These are phyloP conservation scores for Papiliotrema laurentii DNA, from an alignment of 1,284 basidiomycete genomes.

Conservation along the genomic window DNA sequence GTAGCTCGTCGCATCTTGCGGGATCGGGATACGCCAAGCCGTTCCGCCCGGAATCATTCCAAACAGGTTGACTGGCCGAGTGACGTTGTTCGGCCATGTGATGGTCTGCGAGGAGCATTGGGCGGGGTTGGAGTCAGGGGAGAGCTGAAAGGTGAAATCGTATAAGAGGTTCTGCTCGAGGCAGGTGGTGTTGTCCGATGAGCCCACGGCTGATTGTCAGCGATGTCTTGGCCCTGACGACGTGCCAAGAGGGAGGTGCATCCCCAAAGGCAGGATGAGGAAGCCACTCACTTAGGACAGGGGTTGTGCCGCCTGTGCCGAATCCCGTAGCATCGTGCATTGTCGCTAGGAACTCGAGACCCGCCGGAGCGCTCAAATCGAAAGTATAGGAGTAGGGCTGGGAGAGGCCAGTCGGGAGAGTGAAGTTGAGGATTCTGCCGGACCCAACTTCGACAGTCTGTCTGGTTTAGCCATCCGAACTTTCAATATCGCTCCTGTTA, in stretches of 20 bases:
- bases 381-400: slow-evolving; percentile 25
- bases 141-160: slow-evolving; percentile 36
- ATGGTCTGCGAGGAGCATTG: slow-evolving; percentile 30
- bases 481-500: not conserved
- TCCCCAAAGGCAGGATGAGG: not conserved
- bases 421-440: slow-evolving; percentile 33
- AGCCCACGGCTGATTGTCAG: slow-evolving; percentile 27
- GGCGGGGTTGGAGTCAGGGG: slow-evolving; percentile 22
- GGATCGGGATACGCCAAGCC: slow-evolving; percentile 34
- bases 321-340: slow-evolving; percentile 39
- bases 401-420: slow-evolving; percentile 25
- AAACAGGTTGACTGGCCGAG: slow-evolving; percentile 28
- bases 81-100: slow-evolving; percentile 31
- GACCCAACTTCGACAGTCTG: slow-evolving; percentile 22
- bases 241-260: not conserved
- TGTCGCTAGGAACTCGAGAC: slow-evolving; percentile 31
- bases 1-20: slow-evolving; percentile 11
- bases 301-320: slow-evolving; percentile 36
- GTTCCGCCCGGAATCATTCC: slow-evolving; percentile 38
- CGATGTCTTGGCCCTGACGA: not conserved
- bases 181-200: slow-evolving; percentile 26
- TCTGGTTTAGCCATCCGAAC: too few species aligned
- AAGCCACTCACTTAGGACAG: slow-evolving; percentile 28
- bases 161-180: slow-evolving; percentile 17
- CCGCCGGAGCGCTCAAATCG: slow-evolving; percentile 27